A percentile compares a stretch with the other conserved stretches of the same genome.
Evolutionary conservation across 306 rosid genomes (phyloP).

Genomic region (Rubus idaeus): DNA sequence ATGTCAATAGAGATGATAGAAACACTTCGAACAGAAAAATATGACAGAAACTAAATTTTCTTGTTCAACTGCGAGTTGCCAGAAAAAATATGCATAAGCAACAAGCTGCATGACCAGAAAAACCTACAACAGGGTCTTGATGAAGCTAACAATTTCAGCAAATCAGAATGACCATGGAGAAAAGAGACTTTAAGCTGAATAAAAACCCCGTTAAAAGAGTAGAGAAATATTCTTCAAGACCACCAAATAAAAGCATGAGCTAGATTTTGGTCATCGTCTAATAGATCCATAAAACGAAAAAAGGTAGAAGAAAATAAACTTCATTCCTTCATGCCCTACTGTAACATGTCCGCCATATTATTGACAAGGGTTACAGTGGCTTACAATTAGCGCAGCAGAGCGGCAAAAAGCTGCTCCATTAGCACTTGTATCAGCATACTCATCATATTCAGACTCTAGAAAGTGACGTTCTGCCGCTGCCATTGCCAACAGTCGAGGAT

Average conservation of each 20-base stretch:
- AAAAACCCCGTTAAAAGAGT: not conserved
- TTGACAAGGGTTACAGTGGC: not conserved
- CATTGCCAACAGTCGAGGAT: constrained; percentile 53
- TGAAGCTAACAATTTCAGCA: not conserved
- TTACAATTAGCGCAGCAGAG: constrained; percentile 54
- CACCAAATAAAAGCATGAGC: not conserved
- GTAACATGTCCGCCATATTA: not conserved
- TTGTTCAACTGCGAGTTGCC: not conserved
- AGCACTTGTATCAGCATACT: constrained; percentile 38
- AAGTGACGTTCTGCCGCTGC: constrained; percentile 60
- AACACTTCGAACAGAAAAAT: not conserved
- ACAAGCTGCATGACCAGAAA: constrained; percentile 2
- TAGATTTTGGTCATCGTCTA: not conserved
- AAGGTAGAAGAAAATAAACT: not conserved
- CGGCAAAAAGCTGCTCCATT: constrained; percentile 55
- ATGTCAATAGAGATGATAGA: not conserved
- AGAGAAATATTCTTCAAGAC: not conserved
- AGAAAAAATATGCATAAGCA: not conserved
- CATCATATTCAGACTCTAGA: constrained; percentile 55
- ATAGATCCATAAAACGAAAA: not conserved
- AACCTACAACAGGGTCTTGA: not conserved
- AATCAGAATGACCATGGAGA: not conserved
- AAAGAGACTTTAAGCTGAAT: not conserved
- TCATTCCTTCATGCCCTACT: not conserved
- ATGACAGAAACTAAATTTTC: not conserved